Evolutionary conservation across 257 asterid species (phyloP), one percentile per base, ranked within the genome.

Genomic region (Oldenlandia corymbosa): DNA sequence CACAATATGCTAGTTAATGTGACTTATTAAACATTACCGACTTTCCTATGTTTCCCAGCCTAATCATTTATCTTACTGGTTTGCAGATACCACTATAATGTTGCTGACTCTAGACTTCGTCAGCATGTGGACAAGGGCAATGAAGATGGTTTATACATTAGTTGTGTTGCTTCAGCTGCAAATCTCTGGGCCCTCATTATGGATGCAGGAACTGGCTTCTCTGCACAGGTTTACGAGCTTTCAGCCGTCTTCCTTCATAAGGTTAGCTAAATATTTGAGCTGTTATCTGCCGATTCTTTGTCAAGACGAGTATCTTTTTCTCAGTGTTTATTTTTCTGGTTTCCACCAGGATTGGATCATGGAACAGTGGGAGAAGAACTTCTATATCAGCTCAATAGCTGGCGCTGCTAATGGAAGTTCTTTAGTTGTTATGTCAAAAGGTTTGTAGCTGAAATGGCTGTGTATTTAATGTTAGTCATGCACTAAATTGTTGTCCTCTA

Each of bases 321-420:
- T 36, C 23, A 64, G 26, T 24, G 9, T 34, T 17, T 30, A 10
- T 43, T 45, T n/a, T 62, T 48, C 5, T 59, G 72, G 11, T 60
- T 69, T 32, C 67, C 56, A 12, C 63, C 81, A 91, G 98, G 98
- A 91, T 69, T 88, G 98, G 98, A 91, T 91, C 73, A 88, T 91
- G 98, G 98, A 91, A 79, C 95, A 88, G 58, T 91, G 98, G 98
- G 98, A 91, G 74, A 89, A 88, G 76, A 91, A 89, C 72, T 91
- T 74, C 79, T 91, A 91, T 83, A 91, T 91, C 67, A 91, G 98
- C 74, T 83, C 98, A 41, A 91, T 91, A 61, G 95, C 98, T 79
- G 98, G 98, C 66, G 98, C 98, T 68, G 66, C 85, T 54, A 91
- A 88, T 72, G 95, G 95, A 48, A 81, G 88, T 68, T 88, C 95